Evolutionary conservation across 441 rosid species (phyloP).

Genomic region (Bruguiera hainesii): DNA sequence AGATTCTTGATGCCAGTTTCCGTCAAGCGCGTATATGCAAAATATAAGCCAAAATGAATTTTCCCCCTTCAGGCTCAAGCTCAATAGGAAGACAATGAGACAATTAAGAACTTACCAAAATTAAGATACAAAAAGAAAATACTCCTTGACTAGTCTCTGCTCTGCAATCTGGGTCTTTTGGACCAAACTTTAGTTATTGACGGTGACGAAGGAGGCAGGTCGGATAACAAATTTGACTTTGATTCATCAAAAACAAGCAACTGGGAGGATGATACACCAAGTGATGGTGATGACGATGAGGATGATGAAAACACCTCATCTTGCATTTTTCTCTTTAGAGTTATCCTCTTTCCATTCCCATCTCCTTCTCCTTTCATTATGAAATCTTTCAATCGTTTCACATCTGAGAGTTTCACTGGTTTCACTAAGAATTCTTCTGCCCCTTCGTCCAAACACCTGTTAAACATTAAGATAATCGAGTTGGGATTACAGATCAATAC

Average conservation of each 20-base stretch:
- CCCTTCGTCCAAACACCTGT: conserved; percentile 86
- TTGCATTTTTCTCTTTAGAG: conserved; percentile 42
- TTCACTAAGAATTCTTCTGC: conserved; percentile 77
- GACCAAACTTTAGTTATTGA: conserved; percentile 7
- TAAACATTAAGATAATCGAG: too few relatives aligned
- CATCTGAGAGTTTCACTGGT: conserved; percentile 78
- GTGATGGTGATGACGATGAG: neutral
- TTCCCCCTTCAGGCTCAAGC: too few relatives aligned
- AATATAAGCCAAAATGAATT: neutral
- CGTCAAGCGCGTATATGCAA: neutral
- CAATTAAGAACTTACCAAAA: neutral
- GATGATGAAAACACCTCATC: conserved; percentile 25
- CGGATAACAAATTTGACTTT: neutral
- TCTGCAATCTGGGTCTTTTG: conserved; percentile 29
- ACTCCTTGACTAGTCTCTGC: conserved; percentile 7
- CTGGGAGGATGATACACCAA: neutral
- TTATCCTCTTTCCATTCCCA: conserved; percentile 22
- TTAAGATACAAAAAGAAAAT: neutral
- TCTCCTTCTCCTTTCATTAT: conserved; percentile 39
- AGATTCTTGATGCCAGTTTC: too few relatives aligned
- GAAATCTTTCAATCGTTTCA: conserved; percentile 56
- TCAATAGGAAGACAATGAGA: too few relatives aligned
- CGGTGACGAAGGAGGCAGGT: conserved; percentile 6
- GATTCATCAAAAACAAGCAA: neutral
- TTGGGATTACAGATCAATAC: too few relatives aligned